Evolutionary conservation across 805 yeast species (phyloP).

Genomic region (Sugiyamaella mastotermitis): DNA sequence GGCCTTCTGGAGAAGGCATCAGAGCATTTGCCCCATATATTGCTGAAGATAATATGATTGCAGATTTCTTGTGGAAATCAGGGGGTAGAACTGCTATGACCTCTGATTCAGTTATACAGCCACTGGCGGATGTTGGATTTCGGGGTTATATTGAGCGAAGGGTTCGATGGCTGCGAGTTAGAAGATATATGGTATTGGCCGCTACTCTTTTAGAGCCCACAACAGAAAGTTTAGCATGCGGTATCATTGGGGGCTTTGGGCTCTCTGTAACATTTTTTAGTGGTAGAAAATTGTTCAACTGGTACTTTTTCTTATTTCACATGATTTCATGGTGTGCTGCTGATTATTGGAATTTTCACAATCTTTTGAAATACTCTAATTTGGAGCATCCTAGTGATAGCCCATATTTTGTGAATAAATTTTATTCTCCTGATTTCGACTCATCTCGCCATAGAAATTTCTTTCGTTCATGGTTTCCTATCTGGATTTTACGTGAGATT

Average conservation of each 20-base stretch:
- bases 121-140: conserved; percentile 40
- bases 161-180: conserved; percentile 77
- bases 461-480: conserved; percentile 30
- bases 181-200: conserved; percentile 79
- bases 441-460: conserved; percentile 12
- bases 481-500: conserved; percentile 66
- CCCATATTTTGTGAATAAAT: conserved; percentile 25
- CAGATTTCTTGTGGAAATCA: conserved; percentile 70
- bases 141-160: conserved; percentile 61
- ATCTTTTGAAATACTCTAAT: conserved; percentile 31
- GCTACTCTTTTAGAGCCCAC: conserved; percentile 86
- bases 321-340: conserved; percentile 55
- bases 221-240: conserved; percentile 69
- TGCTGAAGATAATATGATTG: conserved; percentile 93
- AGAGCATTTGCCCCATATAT: conserved; percentile 71
- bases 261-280: conserved; percentile 41
- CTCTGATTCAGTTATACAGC: conserved; percentile 75
- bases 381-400: conserved; percentile 21
- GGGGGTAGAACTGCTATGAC: conserved; percentile 72
- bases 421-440: conserved; percentile 21
- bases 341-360: conserved; percentile 56
- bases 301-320: conserved; percentile 44
- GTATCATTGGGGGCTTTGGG: conserved; percentile 59
- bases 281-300: conserved; percentile 13
- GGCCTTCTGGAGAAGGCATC: conserved; percentile 39